A percentile compares a stretch with the other conserved stretches of the same genome.
Evolutionary conservation across 495 filamentous ascomycete genomes (phyloP).

Genomic region (Aspergillus saccharolyticus): DNA sequence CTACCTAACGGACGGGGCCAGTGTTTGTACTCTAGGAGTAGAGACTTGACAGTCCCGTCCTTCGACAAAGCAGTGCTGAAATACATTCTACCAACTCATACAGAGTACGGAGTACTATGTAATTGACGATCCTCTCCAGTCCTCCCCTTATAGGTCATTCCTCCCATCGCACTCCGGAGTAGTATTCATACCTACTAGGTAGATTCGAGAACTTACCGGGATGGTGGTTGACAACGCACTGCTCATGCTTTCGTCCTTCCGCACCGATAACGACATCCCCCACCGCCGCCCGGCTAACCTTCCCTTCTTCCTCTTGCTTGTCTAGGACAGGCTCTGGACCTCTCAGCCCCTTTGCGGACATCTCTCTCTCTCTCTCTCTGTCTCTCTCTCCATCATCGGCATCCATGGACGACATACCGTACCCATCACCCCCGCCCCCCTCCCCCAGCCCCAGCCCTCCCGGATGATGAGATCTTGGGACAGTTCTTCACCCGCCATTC

Average conservation of each 20-base stretch:
- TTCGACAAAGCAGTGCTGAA: too few relatives aligned
- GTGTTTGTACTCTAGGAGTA: not conserved
- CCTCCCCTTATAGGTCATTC: too few relatives aligned
- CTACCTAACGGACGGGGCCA: not conserved
- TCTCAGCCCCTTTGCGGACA: too few relatives aligned
- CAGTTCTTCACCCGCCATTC: constrained; percentile 4
- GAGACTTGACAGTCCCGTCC: too few relatives aligned
- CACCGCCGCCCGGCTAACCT: not conserved
- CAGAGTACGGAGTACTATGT: too few relatives aligned
- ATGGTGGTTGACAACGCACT: not conserved
- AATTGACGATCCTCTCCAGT: too few relatives aligned
- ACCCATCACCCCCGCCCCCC: not conserved
- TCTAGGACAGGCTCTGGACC: too few relatives aligned
- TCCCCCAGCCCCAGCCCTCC: not conserved
- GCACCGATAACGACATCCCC: not conserved
- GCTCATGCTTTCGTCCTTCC: not conserved
- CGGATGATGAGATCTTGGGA: not conserved
- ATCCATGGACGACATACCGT: not conserved
- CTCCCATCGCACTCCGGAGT: too few relatives aligned
- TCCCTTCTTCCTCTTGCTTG: not conserved
- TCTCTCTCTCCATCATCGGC: not conserved
- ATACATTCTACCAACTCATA: too few relatives aligned
- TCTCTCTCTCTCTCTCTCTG: not conserved
- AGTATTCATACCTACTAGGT: too few relatives aligned
- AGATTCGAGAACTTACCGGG: too few relatives aligned